Evolutionary conservation across 257 asterid genomes (phyloP).

Genomic region (Thymus quinquecostatus): DNA sequence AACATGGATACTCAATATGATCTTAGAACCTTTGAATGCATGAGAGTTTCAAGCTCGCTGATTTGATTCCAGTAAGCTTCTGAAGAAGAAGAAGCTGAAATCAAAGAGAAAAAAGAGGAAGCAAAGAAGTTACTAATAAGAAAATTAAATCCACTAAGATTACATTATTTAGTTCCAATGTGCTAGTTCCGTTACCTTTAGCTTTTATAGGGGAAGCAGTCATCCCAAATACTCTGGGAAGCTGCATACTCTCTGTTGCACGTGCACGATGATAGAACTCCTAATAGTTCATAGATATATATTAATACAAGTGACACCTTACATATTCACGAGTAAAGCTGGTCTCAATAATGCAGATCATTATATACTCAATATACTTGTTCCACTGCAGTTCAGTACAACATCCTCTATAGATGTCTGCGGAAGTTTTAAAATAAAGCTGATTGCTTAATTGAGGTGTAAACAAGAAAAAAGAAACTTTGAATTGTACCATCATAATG

Average conservation of each 20-base stretch:
- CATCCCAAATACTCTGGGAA: constrained; percentile 92
- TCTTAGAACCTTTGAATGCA: constrained; percentile 78
- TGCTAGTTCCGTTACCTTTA: constrained; percentile 49
- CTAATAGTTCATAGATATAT: constrained; percentile 38
- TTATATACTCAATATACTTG: neutral
- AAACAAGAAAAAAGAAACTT: neutral
- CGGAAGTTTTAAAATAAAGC: neutral
- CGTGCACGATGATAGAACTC: constrained; percentile 64
- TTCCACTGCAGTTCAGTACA: too few species aligned
- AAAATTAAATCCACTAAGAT: constrained; percentile 11
- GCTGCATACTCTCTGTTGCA: constrained; percentile 30
- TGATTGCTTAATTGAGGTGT: neutral
- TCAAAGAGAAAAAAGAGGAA: constrained; percentile 6
- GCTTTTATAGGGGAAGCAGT: constrained; percentile 95
- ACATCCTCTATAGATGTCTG: too few species aligned
- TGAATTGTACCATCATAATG: constrained; percentile 71
- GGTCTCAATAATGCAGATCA: neutral
- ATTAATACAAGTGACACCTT: neutral
- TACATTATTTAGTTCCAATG: constrained; percentile 6
- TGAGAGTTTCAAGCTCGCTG: constrained; percentile 63
- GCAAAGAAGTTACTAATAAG: neutral
- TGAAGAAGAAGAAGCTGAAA: constrained; percentile 49
- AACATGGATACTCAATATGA: constrained; percentile 8
- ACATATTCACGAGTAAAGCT: too few species aligned
- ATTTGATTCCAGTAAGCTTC: constrained; percentile 56